Evolutionary conservation across 1,284 basidiomycete genomes (phyloP), one percentile per base, ranked within the genome.

Genomic region (Sanghuangporus sanghuang): DNA sequence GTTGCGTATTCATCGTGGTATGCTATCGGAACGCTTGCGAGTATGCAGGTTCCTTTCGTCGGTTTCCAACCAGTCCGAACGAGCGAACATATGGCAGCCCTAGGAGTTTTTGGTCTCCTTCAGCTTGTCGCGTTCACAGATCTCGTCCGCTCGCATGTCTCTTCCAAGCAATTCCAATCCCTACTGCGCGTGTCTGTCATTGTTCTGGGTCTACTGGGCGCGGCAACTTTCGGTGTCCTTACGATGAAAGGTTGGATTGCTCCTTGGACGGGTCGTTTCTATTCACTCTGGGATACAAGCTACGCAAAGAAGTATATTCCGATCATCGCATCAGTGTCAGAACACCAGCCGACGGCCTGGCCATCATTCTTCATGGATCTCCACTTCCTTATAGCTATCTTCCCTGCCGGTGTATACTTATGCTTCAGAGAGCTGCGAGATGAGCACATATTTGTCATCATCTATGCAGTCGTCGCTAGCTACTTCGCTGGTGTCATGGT

Each of bases 401-500:
- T 99, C 87, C 97, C 97, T 4, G 96, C 94, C 32, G 97, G 97
- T 66, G 93, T 99, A 55, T 84, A 93, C 71, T 79, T 97, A 68
- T 96, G 94, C 76, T 99, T 99, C 92, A 86, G 86, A 67, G 85
- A 96, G 73, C 81, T 99, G 38, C 86, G 94, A 38, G 97, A 99
- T 75, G 97, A 98, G 74, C 97, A 99, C 73, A 83, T 99, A 69
- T 99, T 99, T 75, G 93, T 99, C 71, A 97, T 99, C 79, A 96
- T 99, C 77, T 99, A 99, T 76, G 90, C 96, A 32, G 86, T 95
- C 67, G 87, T 99, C 72, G 94, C 91, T 55, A 94, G 93, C 73
- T 99, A 99, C 83, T 99, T 99, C 75, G 96, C 97, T 9, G 96
- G 96, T 62, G 97, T 99, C 74, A 99, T 99, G 96, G 96, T 99